phyloP scores from a whole-genome alignment of 768 basidiomycete genomes.

The Lentinus tigrinus region DNA sequence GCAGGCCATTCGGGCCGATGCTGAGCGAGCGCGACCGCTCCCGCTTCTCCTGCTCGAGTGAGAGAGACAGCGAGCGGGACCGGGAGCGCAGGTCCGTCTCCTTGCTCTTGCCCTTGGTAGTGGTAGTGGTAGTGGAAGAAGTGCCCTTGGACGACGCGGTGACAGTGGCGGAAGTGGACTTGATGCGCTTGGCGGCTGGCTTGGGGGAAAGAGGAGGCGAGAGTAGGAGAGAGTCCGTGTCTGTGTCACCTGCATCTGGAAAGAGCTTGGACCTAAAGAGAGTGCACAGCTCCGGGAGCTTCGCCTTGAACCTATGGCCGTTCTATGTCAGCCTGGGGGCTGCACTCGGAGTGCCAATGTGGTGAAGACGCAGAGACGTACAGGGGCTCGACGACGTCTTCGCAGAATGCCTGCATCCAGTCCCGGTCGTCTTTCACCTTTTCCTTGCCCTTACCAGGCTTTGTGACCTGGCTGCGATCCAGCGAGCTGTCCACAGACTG shows the following conservation, averaged over 20 bases:
- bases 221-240: constrained; percentile 25
- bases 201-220: constrained; percentile 23
- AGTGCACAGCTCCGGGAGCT: constrained; percentile 51
- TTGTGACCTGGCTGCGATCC: constrained; percentile 9
- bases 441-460: constrained; percentile 19
- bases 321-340: constrained; percentile 4
- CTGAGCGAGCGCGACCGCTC: constrained; percentile 34
- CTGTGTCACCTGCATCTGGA: constrained; percentile 57
- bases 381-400: constrained; percentile 65
- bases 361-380: constrained; percentile 33
- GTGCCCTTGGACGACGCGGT: background rate
- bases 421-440: constrained; percentile 38
- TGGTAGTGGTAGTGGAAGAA: background rate
- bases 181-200: constrained; percentile 10
- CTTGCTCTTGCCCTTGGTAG: background rate
- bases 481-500: constrained; percentile 32
- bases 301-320: constrained; percentile 49
- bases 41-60: constrained; percentile 60
- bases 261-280: constrained; percentile 69
- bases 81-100: constrained; percentile 3
- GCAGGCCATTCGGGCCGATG: constrained; percentile 32
- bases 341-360: background rate
- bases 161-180: constrained; percentile 1
- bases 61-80: constrained; percentile 51
- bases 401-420: constrained; percentile 75